Percentiles rank a stretch among this genome's conserved stretches.
These are phyloP conservation scores for Coprinopsis marcescibilis DNA, from an alignment of 768 basidiomycete species.

Conservation along the genomic window DNA sequence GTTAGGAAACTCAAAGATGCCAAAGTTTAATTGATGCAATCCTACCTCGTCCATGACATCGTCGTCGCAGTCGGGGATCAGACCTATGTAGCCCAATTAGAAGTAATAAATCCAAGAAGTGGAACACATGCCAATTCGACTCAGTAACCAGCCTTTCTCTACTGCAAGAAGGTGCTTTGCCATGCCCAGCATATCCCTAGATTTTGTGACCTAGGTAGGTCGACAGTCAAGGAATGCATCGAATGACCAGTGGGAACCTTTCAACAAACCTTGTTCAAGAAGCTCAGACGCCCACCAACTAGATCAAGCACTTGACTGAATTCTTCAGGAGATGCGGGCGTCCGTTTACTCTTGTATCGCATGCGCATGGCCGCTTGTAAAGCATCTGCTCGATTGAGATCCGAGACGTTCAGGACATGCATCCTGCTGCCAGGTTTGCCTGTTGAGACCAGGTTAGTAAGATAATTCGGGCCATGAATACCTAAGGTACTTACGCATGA, in stretches of 20 bases:
- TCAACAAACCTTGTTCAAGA: constrained; percentile 55
- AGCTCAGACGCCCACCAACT: constrained; percentile 78
- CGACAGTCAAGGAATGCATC: neutral
- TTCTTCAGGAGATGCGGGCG: constrained; percentile 25
- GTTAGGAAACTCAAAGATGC: no score
- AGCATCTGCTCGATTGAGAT: constrained; percentile 58
- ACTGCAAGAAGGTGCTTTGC: constrained; percentile 61
- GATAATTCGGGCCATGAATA: constrained; percentile 9
- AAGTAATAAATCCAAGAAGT: neutral
- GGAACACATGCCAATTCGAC: constrained; percentile 53
- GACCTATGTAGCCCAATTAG: constrained; percentile 24
- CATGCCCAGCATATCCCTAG: constrained; percentile 54
- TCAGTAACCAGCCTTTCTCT: constrained; percentile 77
- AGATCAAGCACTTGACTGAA: constrained; percentile 46
- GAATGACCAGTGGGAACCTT: neutral
- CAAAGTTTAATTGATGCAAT: no score
- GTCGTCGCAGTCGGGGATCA: constrained; percentile 80
- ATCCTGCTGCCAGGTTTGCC: constrained; percentile 60
- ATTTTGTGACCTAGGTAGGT: constrained; percentile 40
- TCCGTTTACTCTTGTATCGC: constrained; percentile 35
- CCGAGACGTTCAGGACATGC: constrained; percentile 49
- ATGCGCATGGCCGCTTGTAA: constrained; percentile 49
- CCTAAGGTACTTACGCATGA: constrained; percentile 44
- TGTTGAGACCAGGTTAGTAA: constrained; percentile 19
- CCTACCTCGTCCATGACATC: constrained; percentile 85